Evolutionary conservation across 768 basidiomycete species (phyloP).

Genomic region (Hemileccinum impolitum): DNA sequence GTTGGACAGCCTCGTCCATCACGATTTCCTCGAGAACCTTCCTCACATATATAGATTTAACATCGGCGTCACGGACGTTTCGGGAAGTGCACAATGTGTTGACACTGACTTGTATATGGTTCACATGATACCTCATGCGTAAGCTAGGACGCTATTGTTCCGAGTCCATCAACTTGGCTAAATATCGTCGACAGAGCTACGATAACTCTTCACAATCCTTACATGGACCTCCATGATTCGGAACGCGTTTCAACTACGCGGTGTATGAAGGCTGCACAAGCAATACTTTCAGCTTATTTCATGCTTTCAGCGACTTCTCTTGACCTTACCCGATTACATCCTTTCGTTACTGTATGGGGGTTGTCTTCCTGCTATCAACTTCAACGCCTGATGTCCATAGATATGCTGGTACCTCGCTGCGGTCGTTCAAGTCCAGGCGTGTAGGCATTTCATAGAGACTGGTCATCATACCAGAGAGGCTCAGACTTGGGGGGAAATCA

Average conservation of each 20-base stretch:
- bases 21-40: conserved; percentile 66
- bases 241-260: conserved; percentile 62
- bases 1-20: conserved; percentile 65
- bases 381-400: conserved; percentile 35
- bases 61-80: conserved; percentile 55
- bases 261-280: conserved; percentile 71
- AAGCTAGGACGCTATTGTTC: conserved; percentile 23
- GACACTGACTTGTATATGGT: conserved; percentile 88
- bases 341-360: conserved; percentile 69
- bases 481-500: conserved; percentile 85
- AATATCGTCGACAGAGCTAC: conserved; percentile 54
- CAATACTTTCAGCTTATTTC: conserved; percentile 73
- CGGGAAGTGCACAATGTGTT: conserved; percentile 51
- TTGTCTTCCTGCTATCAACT: conserved; percentile 3
- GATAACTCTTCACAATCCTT: conserved; percentile 84
- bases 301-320: conserved; percentile 77
- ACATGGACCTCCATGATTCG: conserved; percentile 70
- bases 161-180: background rate
- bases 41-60: conserved; percentile 66
- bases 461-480: conserved; percentile 73
- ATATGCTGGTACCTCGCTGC: conserved; percentile 92
- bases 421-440: conserved; percentile 80
- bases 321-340: conserved; percentile 76
- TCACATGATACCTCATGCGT: conserved; percentile 85
- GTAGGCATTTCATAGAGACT: conserved; percentile 81